These are phyloP conservation scores for Lumnitzera racemosa DNA, from an alignment of 345 rosid species.

Conservation along the genomic window DNA sequence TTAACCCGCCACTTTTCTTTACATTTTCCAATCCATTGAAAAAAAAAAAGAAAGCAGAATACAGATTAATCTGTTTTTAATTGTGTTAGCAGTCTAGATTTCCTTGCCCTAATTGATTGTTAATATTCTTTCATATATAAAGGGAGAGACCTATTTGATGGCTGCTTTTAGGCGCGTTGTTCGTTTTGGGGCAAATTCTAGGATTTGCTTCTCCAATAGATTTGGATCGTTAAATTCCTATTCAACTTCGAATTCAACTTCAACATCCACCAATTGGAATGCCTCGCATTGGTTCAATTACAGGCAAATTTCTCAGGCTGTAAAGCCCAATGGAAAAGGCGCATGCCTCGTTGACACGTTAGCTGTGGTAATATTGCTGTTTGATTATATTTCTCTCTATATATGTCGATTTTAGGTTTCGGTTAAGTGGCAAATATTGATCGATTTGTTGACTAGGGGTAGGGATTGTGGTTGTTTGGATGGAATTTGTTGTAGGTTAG, in stretches of 20 bases:
- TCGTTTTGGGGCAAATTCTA: slow-evolving; percentile 30
- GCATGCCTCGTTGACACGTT: slow-evolving; percentile 93
- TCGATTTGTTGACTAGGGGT: no score
- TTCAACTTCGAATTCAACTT: slow-evolving; percentile 1
- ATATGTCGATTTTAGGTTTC: no score
- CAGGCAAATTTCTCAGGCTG: slow-evolving; percentile 57
- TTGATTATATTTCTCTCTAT: no score
- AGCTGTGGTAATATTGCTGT: slow-evolving; percentile 48
- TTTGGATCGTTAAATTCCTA: slow-evolving; percentile 16
- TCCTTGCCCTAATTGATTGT: no score
- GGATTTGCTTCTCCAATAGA: slow-evolving; percentile 13
- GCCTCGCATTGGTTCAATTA: slow-evolving; percentile 14
- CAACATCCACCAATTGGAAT: slow-evolving; percentile 4
- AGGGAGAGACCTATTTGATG: slow-evolving; percentile 20
- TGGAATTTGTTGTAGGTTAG: slow-evolving; percentile 45
- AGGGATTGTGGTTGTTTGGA: no score
- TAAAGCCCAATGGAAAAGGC: slow-evolving; percentile 52
- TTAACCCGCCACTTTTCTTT: no score
- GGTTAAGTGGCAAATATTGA: no score
- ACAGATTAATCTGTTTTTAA: no score
- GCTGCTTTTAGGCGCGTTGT: slow-evolving; percentile 37
- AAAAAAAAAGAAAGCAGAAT: no score
- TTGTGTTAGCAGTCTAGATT: no score
- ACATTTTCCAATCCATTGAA: no score
- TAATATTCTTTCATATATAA: no score